phyloP scores from a whole-genome alignment of 768 basidiomycete genomes.

The Russula compacta region DNA sequence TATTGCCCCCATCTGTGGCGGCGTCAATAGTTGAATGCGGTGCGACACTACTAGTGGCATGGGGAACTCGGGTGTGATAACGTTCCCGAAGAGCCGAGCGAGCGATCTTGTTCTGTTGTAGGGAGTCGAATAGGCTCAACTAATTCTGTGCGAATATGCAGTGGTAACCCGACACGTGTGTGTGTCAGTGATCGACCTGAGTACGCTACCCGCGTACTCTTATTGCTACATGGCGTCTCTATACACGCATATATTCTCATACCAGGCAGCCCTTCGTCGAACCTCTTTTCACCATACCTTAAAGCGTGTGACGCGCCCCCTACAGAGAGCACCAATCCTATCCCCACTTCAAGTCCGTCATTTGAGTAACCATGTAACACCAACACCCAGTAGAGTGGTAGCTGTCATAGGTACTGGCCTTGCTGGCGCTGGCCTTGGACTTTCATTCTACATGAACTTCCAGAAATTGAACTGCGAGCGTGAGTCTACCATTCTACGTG shows the following conservation, averaged over 20 bases:
- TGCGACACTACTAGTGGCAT: no score
- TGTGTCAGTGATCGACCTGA: neutral
- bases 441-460: conserved; percentile 1
- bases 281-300: neutral
- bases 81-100: no score
- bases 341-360: neutral
- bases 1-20: no score
- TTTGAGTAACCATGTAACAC: neutral
- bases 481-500: neutral
- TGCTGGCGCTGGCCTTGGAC: conserved; percentile 6
- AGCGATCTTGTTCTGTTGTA: no score
- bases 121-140: no score
- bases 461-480: conserved; percentile 11
- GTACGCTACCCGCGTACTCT: neutral
- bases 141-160: no score
- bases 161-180: no score
- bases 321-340: neutral
- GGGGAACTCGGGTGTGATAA: no score
- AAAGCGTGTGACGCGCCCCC: neutral
- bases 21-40: no score
- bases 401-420: neutral
- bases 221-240: conserved; percentile 7
- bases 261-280: neutral
- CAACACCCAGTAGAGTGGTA: neutral
- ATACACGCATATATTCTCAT: conserved; percentile 1